A percentile compares a stretch with the other conserved stretches of the same genome.
Conservation (phyloP, 2,329 filamentous ascomycete genomes). For the Dactylellina parvicollis region DNA sequence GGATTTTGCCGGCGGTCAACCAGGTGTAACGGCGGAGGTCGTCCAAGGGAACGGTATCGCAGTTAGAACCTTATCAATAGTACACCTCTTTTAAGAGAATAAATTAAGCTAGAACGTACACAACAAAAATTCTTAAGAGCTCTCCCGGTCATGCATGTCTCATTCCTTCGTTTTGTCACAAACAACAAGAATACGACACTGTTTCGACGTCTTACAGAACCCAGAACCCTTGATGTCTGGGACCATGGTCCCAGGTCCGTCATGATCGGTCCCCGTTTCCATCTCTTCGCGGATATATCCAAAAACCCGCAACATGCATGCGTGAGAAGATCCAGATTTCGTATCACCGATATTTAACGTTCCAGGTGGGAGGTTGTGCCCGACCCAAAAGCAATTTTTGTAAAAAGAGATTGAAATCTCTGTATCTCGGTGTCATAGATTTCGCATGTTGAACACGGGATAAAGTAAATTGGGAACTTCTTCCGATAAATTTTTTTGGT, state of each 20-base stretch:
- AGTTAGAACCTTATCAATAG: no score
- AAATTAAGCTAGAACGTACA: no score
- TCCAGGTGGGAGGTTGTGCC: no score
- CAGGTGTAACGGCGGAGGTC: not conserved
- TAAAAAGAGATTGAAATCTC: not conserved
- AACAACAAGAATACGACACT: conserved; percentile 4
- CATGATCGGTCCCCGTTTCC: not conserved
- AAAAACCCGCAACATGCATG: not conserved
- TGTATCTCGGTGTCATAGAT: conserved; percentile 15
- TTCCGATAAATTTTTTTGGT: conserved; percentile 6
- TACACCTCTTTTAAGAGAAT: no score
- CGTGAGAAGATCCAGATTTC: conserved; percentile 21
- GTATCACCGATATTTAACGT: conserved; percentile 9
- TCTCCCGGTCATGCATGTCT: conserved; percentile 24
- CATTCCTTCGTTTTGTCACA: conserved; percentile 8
- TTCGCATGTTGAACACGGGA: conserved; percentile 41
- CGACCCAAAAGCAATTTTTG: not conserved
- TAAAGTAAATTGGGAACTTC: conserved; percentile 8
- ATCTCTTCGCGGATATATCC: not conserved
- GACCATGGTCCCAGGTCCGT: not conserved
- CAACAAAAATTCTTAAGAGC: no score
- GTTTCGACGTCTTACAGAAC: conserved; percentile 21
- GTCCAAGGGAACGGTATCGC: no score
- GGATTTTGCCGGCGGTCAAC: no score
- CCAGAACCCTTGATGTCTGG: not conserved